Conservation (phyloP, 1,284 basidiomycete genomes). For the Coniferiporia weirii region DNA sequence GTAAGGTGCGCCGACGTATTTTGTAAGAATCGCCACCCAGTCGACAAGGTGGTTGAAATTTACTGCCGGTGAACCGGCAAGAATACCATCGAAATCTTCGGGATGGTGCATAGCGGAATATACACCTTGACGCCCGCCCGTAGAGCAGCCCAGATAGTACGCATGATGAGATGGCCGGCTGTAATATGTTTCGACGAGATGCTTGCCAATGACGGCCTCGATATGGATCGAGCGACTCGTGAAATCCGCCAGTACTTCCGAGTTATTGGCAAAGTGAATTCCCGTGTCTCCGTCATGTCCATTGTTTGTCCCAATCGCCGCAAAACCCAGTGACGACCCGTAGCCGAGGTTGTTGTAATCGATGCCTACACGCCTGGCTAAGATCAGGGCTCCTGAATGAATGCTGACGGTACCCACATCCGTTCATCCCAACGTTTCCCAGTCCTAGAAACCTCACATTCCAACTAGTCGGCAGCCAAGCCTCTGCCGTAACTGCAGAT, state of each 20-base stretch:
- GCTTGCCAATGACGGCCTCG: constrained; percentile 25
- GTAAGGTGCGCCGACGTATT: constrained; percentile 10
- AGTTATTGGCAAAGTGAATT: constrained; percentile 22
- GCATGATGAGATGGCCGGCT: constrained; percentile 22
- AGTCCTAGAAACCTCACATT: constrained; percentile 23
- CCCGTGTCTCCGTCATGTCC: constrained; percentile 27
- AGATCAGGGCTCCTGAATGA: neutral
- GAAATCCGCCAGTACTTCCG: constrained; percentile 28
- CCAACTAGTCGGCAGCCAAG: constrained; percentile 24
- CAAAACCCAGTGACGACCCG: constrained; percentile 22
- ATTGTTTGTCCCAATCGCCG: constrained; percentile 26
- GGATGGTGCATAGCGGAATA: constrained; percentile 22
- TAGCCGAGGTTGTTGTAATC: constrained; percentile 24
- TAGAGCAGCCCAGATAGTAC: constrained; percentile 30
- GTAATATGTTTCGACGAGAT: constrained; percentile 26
- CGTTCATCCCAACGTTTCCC: constrained; percentile 24
- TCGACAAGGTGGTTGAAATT: constrained; percentile 20
- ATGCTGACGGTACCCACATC: constrained; percentile 21
- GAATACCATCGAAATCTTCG: constrained; percentile 28
- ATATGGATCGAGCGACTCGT: constrained; percentile 27
- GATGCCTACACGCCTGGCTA: constrained; percentile 21
- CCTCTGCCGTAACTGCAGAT: constrained; percentile 15
- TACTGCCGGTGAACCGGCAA: constrained; percentile 28
- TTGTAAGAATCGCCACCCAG: constrained; percentile 1
- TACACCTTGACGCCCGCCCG: constrained; percentile 27